phyloP scores from a whole-genome alignment of 257 asterid genomes.

The Penstemon davidsonii region DNA sequence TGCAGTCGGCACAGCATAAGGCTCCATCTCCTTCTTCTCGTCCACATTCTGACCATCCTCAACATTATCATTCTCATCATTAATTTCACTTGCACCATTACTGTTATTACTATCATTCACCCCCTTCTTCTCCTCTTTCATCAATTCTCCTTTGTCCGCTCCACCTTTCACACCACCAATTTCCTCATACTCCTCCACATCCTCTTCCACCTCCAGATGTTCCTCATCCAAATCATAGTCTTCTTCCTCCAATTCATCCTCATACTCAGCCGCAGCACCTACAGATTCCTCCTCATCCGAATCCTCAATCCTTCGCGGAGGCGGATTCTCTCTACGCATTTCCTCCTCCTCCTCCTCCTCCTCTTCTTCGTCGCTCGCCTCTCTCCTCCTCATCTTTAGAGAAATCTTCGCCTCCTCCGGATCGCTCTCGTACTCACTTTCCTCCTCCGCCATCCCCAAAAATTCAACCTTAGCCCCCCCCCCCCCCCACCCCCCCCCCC shows the following conservation, averaged over 20 bases:
- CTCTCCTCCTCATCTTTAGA: slow-evolving; percentile 84
- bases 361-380: slow-evolving; percentile 90
- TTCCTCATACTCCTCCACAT: slow-evolving; percentile 38
- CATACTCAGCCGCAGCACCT: slow-evolving; percentile 66
- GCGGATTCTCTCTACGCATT: slow-evolving; percentile 29
- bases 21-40: slow-evolving; percentile 78
- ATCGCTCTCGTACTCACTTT: slow-evolving; percentile 82
- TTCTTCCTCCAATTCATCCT: slow-evolving; percentile 53
- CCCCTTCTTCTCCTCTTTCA: slow-evolving; percentile 33
- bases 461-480: no score
- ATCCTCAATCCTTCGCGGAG: slow-evolving; percentile 46
- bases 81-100: slow-evolving; percentile 31
- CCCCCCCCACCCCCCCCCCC: no score
- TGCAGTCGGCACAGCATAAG: slow-evolving; percentile 94
- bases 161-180: slow-evolving; percentile 32
- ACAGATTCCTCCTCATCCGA: slow-evolving; percentile 83
- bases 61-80: slow-evolving; percentile 33
- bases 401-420: slow-evolving; percentile 92
- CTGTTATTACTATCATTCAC: slow-evolving; percentile 16
- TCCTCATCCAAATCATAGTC: slow-evolving; percentile 54
- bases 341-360: slow-evolving; percentile 45
- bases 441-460: slow-evolving; percentile 59
- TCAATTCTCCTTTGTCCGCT: slow-evolving; percentile 31
- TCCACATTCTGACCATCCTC: slow-evolving; percentile 46
- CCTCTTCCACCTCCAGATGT: slow-evolving; percentile 52